Base-by-base conservation (phyloP, 495 filamentous ascomycete genomes). In the Xylaria intraflava region DNA sequence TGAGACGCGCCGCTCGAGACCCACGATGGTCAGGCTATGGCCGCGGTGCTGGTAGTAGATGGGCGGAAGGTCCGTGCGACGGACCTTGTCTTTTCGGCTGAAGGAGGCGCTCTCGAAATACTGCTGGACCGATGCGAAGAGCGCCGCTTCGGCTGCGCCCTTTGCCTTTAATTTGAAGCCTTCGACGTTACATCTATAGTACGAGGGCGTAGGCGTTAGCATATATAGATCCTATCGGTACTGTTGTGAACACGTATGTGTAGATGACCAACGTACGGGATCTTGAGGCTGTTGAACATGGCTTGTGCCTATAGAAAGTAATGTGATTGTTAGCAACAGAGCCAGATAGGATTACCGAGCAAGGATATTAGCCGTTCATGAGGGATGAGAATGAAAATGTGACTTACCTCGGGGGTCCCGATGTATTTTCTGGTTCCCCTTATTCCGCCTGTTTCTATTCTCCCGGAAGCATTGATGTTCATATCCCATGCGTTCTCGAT, bases 41-140 rank as follows among this genome's bases (percentile, higher is more conserved):
- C 91, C 91, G 48, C 80, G 78, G 58, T 94, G 88, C 67, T 98
- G 93, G 58, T 96, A 87, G 65, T 96, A 96, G 41, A 97, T 82
- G 1, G 93, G 90, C 19, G 93, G 83, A 2, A 89, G 67, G 20
- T 74, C 68, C 8, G 93, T 96, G 40, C 69, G 68, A 36, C 80
- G 72, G 20, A 95, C 77, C 62, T 82, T 88, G 14, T 69, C 64
- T 14, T 50, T 53, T 3, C 57, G 59, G 3, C 65, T 57, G 22
- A 70, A 78, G 11, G 72, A 65, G 1, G 44, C 55, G n/a, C 20
- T 19, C 47, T 79, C 67, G 64, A 95, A 96, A 60, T 96, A 95
- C 4, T 67, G 59, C 59, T 91, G 87, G 2, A 95, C 77, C 16
- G 79, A 76, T 39, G 81, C 71, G 42, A 88, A 77, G 6, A 97